Percentiles rank a stretch among this genome's conserved stretches.
Evolutionary conservation across 768 basidiomycete genomes (phyloP).

Genomic region (Panellus pusillus): DNA sequence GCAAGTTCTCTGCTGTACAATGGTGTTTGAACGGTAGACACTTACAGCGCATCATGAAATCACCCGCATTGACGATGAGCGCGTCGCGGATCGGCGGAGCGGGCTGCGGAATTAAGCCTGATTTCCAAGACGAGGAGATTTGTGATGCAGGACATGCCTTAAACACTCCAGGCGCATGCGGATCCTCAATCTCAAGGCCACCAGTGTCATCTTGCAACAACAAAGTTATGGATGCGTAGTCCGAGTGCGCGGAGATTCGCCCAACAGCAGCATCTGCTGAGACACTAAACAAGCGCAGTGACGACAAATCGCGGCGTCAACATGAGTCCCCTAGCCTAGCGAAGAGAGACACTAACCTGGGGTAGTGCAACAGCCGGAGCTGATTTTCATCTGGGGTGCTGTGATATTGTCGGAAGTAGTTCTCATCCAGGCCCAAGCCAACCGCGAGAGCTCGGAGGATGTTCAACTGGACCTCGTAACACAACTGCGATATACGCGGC

Average conservation of each 20-base stretch:
- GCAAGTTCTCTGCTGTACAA: background rate
- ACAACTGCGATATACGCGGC: slow-evolving; percentile 29
- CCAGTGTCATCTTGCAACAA: slow-evolving; percentile 62
- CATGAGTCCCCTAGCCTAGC: no score
- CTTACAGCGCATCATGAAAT: slow-evolving; percentile 51
- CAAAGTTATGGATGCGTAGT: slow-evolving; percentile 59
- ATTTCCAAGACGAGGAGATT: background rate
- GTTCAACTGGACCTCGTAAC: slow-evolving; percentile 41
- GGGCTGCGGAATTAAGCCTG: slow-evolving; percentile 24
- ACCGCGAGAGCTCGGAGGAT: slow-evolving; percentile 51
- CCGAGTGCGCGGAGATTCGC: slow-evolving; percentile 51
- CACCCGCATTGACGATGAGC: slow-evolving; percentile 53
- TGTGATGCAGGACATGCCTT: slow-evolving; percentile 24
- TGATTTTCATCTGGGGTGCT: slow-evolving; percentile 46
- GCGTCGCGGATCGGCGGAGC: slow-evolving; percentile 47
- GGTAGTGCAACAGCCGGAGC: slow-evolving; percentile 58
- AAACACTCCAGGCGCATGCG: slow-evolving; percentile 44
- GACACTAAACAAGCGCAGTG: slow-evolving; percentile 28
- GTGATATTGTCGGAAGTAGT: slow-evolving; percentile 46
- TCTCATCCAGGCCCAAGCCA: slow-evolving; percentile 42
- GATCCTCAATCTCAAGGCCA: slow-evolving; percentile 63
- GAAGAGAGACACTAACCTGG: slow-evolving; percentile 29
- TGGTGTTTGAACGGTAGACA: background rate
- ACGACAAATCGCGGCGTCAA: background rate
- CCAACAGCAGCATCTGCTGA: slow-evolving; percentile 33